These are phyloP conservation scores for Ananas comosus DNA, from an alignment of 176 grass and related monocot genomes.

Conservation along the genomic window DNA sequence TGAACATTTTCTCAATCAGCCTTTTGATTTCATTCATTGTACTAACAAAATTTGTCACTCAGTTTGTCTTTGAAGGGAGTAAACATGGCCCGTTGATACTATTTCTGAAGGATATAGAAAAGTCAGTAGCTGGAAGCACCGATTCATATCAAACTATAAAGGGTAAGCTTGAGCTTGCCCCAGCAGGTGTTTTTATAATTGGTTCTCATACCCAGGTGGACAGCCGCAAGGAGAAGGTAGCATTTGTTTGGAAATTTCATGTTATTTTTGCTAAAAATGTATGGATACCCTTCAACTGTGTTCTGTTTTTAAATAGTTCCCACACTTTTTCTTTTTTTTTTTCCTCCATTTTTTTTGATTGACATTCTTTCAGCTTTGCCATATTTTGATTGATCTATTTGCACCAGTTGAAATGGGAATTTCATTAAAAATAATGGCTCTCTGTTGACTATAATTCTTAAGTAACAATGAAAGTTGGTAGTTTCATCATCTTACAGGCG, in stretches of 20 bases:
- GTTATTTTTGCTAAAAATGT: no score
- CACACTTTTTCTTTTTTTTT: neutral
- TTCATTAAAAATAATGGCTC: no score
- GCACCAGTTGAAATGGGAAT: neutral
- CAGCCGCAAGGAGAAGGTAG: constrained; percentile 85
- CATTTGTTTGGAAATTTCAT: constrained; percentile 6
- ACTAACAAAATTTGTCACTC: constrained; percentile 17
- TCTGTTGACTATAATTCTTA: no score
- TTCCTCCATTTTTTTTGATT: neutral
- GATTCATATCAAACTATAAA: constrained; percentile 64
- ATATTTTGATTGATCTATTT: neutral
- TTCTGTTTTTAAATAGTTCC: neutral
- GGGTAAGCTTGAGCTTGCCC: constrained; percentile 57
- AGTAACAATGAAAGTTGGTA: no score
- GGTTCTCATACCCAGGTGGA: constrained; percentile 71
- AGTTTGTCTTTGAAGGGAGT: constrained; percentile 76
- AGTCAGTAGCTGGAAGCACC: constrained; percentile 55
- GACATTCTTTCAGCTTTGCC: no score
- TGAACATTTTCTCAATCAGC: neutral
- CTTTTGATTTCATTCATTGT: constrained; percentile 9
- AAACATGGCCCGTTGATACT: constrained; percentile 54
- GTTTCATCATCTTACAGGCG: no score
- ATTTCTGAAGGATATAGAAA: constrained; percentile 83
- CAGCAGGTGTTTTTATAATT: constrained; percentile 76
- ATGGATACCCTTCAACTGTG: no score